phyloP scores from a whole-genome alignment of 78 protist species.

The Ministeria vibrans region DNA sequence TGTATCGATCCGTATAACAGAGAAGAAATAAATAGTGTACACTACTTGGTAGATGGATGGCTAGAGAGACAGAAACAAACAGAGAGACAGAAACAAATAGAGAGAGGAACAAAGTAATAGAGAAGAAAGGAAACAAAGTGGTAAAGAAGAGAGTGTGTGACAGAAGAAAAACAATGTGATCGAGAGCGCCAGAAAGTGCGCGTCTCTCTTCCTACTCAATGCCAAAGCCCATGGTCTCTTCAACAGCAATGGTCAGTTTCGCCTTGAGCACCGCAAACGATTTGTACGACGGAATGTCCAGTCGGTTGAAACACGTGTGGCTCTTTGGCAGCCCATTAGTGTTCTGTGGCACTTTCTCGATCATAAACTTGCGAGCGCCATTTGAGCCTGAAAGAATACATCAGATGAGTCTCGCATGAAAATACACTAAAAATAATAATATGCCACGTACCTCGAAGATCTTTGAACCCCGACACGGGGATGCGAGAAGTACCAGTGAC shows the following conservation, averaged over 20 bases:
- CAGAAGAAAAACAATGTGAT: too few relatives aligned
- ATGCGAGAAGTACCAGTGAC: constrained; percentile 72
- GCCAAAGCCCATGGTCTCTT: constrained; percentile 37
- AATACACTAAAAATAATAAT: neutral
- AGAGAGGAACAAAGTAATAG: too few relatives aligned
- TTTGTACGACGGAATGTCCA: constrained; percentile 17
- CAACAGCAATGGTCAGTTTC: constrained; percentile 41
- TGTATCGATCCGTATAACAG: too few relatives aligned
- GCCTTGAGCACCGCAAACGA: constrained; percentile 21
- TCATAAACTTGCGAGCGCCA: constrained; percentile 27
- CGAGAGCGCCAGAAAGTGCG: too few relatives aligned
- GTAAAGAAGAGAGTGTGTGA: neutral
- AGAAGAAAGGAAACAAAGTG: neutral
- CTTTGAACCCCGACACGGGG: constrained; percentile 61
- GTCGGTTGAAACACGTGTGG: constrained; percentile 46
- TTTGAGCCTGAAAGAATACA: neutral
- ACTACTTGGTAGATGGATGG: neutral
- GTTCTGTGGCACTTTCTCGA: neutral
- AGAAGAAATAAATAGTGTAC: too few relatives aligned
- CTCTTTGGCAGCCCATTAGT: neutral
- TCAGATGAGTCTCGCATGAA: neutral
- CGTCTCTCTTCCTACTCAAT: constrained; percentile 2
- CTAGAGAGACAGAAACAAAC: neutral
- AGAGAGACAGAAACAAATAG: neutral
- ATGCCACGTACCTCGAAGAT: constrained; percentile 18